phyloP scores from a whole-genome alignment of 2,329 filamentous ascomycete genomes.

The Dactylellina sp. region DNA sequence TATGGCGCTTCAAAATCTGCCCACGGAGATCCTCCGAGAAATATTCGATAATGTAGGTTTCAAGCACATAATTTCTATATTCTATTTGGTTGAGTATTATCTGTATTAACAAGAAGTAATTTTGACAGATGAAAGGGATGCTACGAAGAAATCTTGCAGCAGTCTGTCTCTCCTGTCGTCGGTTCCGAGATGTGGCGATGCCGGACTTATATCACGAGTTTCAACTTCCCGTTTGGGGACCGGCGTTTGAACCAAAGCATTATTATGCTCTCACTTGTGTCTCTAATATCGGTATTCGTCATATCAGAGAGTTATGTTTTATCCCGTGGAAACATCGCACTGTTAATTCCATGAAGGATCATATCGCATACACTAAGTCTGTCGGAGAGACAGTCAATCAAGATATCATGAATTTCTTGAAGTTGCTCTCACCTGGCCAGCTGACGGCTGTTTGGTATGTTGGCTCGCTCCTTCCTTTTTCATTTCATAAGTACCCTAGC shows the following conservation, averaged over 20 bases:
- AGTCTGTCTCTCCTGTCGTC: neutral
- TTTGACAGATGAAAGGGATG: neutral
- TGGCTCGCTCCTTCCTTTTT: too few species aligned
- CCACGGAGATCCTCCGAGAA: neutral
- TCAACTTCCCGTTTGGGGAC: neutral
- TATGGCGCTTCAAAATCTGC: neutral
- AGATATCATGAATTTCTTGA: neutral
- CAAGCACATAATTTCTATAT: neutral
- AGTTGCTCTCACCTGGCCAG: neutral
- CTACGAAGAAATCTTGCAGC: neutral
- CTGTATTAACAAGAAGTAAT: neutral
- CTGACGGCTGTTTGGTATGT: neutral
- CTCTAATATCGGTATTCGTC: slow-evolving; percentile 1
- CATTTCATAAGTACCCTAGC: too few species aligned
- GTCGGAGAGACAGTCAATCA: neutral
- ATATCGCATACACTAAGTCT: neutral
- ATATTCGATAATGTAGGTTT: neutral
- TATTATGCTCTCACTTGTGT: neutral
- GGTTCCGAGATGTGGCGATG: neutral
- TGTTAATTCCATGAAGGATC: neutral
- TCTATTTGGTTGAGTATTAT: neutral
- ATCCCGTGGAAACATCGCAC: neutral
- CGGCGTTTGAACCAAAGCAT: neutral
- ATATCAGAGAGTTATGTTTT: slow-evolving; percentile 12
- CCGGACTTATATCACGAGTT: neutral